These are phyloP conservation scores for Trypanosoma grayi DNA, from an alignment of 208 protist species.

Conservation along the genomic window DNA sequence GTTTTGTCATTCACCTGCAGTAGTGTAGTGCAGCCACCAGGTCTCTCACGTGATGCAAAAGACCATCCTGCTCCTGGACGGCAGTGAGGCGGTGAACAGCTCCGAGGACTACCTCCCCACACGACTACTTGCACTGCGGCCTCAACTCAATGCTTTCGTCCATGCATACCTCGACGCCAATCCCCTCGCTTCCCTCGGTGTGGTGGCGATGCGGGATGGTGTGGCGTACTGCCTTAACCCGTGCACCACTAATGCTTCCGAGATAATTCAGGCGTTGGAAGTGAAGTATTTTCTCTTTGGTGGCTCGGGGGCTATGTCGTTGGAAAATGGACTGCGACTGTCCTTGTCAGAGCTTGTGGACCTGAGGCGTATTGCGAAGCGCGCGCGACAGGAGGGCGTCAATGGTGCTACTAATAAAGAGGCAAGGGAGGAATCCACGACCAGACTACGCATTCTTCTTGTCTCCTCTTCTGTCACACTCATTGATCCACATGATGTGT, in stretches of 20 bases:
- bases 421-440: slow-evolving; percentile 3
- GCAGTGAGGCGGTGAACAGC: slow-evolving; percentile 82
- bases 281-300: slow-evolving; percentile 76
- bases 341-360: slow-evolving; percentile 77
- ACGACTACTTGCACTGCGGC: slow-evolving; percentile 71
- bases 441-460: slow-evolving; percentile 56
- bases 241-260: slow-evolving; percentile 65
- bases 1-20: not conserved
- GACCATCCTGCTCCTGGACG: slow-evolving; percentile 80
- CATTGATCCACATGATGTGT: slow-evolving; percentile 78
- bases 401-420: slow-evolving; percentile 6
- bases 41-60: slow-evolving; percentile 42
- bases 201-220: slow-evolving; percentile 82
- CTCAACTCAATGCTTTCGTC: slow-evolving; percentile 54
- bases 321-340: slow-evolving; percentile 81
- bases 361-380: slow-evolving; percentile 48
- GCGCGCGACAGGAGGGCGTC: slow-evolving; percentile 5
- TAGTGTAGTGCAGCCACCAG: not conserved
- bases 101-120: slow-evolving; percentile 81
- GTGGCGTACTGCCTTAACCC: slow-evolving; percentile 49
- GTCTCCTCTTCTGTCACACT: slow-evolving; percentile 75
- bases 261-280: slow-evolving; percentile 67
- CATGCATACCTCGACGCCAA: slow-evolving; percentile 61
- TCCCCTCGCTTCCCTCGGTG: slow-evolving; percentile 66
- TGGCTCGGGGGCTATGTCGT: slow-evolving; percentile 64